A percentile compares a stretch with the other conserved stretches of the same genome.
Conservation (phyloP, 768 basidiomycete species). For the Suillus fuscotomentosus region DNA sequence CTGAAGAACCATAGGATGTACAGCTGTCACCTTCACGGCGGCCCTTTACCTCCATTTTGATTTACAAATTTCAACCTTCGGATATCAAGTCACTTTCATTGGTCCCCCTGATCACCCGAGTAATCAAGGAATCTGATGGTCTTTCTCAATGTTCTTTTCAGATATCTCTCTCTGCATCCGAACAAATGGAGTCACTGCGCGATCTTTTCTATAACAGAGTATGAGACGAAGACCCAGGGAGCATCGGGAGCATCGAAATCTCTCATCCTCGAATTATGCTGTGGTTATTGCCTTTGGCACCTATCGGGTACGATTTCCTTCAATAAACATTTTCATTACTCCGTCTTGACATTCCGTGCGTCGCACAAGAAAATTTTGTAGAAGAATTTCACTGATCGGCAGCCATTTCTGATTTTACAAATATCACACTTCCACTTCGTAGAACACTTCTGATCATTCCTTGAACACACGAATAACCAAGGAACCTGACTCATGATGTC, state of each 20-base stretch:
- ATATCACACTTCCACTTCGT: not conserved
- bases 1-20: too few relatives aligned
- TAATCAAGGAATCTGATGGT: not conserved
- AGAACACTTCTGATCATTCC: not conserved
- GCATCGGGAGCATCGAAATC: too few relatives aligned
- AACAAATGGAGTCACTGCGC: not conserved
- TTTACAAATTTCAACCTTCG: not conserved
- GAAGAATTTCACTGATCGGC: too few relatives aligned
- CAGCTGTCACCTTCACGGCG: not conserved
- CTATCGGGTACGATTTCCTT: too few relatives aligned
- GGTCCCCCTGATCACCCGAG: not conserved
- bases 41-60: not conserved
- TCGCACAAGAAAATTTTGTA: too few relatives aligned
- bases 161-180: not conserved
- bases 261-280: too few relatives aligned
- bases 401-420: not conserved
- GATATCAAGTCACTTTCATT: not conserved
- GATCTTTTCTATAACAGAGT: not conserved
- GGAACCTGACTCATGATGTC: not conserved
- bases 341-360: too few relatives aligned
- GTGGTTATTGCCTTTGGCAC: too few relatives aligned
- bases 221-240: not conserved
- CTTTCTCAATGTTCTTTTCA: not conserved
- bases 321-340: too few relatives aligned
- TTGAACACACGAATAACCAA: not conserved